A percentile compares a stretch with the other conserved stretches of the same genome.
Evolutionary conservation across 2,329 filamentous ascomycete genomes (phyloP).

Genomic region (Raffaelea arxii): DNA sequence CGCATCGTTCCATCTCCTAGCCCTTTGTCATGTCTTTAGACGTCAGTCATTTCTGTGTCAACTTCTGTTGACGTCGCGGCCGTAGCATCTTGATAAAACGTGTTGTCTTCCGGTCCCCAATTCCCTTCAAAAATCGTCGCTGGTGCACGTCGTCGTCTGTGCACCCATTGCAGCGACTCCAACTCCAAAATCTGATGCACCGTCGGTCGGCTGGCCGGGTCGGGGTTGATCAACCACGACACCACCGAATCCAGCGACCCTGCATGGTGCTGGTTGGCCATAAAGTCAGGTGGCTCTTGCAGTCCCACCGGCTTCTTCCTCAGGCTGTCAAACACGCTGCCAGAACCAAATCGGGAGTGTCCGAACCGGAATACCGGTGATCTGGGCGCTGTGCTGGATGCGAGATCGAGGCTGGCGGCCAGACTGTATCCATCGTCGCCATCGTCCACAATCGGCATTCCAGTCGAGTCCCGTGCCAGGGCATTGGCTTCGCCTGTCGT

Average conservation of each 20-base stretch:
- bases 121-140: conserved; percentile 96
- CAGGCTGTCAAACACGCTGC: conserved; percentile 33
- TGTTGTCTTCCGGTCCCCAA: conserved; percentile 71
- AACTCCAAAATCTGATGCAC: conserved; percentile 64
- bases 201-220: conserved; percentile 62
- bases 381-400: conserved; percentile 4
- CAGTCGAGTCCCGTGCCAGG: conserved; percentile 64
- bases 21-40: conserved; percentile 22
- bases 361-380: conserved; percentile 4
- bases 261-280: conserved; percentile 64
- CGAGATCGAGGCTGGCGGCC: conserved; percentile 7
- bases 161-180: conserved; percentile 72
- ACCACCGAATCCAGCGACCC: conserved; percentile 79
- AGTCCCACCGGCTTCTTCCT: conserved; percentile 36
- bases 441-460: conserved; percentile 44
- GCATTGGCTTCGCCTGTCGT: conserved; percentile 68
- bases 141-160: conserved; percentile 65
- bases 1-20: not conserved
- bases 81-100: conserved; percentile 18
- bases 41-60: conserved; percentile 52
- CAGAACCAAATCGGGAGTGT: conserved; percentile 16
- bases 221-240: conserved; percentile 74
- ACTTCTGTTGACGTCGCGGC: conserved; percentile 14
- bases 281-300: conserved; percentile 68
- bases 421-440: conserved; percentile 3